Base-by-base conservation (phyloP, 768 basidiomycete species). In the Pulveroboletus sp. region DNA sequence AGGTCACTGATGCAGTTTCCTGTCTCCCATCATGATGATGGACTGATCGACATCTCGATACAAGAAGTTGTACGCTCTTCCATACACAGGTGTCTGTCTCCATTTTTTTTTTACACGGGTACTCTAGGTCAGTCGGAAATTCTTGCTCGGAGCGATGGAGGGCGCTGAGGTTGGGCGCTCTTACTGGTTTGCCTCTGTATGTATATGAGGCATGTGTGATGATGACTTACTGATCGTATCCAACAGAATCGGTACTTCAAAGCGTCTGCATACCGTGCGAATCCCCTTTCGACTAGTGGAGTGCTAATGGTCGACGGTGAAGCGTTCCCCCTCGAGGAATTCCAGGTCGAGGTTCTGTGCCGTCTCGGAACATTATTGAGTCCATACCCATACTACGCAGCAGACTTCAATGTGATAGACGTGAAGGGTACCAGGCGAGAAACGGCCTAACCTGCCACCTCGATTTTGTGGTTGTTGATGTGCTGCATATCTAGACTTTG, bases 1-100 rank as follows among this genome's bases (percentile, higher is more conserved):
- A 85, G 85, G 15, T 84, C 86, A 50, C 74, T 86, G 33, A 85
- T 92, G 84, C 81, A 89, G 24, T 93, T 92, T 61, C 92, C 89
- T 0, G 83, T 89, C 4, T 88, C 88, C 18, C 64, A 85, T 43
- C 86, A 89, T 0, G 80, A 86, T 51, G 89, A 93, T 59, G 89
- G 89, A 0, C 65, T 83, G 28, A 82, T 93, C 46, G 90, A 92
- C 57, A 65, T 93, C 38, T 76, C 78, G 38, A 73, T 78, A 35
- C 83, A 90, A 72, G 76, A 80, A 47, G 56, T 73, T 50, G 90
- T 87, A 59, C 33, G 80, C 47, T 38, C 17, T 43, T 47, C 40
- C 12, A 14, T 9, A 15, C 7, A 8, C 8, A 28, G 14, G 46
- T 8, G 33, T n/a, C 27, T 17, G 8, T 39, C 6, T 11, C 32